Base-by-base conservation (phyloP, 73 alveolate species). In the Blepharisma stoltei region DNA sequence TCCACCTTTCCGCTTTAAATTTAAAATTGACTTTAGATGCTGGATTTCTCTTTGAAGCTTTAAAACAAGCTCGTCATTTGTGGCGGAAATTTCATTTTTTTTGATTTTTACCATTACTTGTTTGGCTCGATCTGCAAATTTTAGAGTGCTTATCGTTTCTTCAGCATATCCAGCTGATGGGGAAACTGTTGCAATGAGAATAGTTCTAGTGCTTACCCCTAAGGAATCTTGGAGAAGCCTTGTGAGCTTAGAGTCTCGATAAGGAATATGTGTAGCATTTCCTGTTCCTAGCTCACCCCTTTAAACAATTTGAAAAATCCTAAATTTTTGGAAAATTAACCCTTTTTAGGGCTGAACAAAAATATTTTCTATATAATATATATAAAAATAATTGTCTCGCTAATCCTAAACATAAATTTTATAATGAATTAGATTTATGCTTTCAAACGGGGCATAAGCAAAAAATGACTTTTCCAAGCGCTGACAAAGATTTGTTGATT, bases 241-340 rank as follows among this genome's bases (percentile, higher is more conserved):
- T 0, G 98, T 94, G 6, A 94, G 69, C 76, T 94, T 94, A 20
- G 98, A 94, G 43, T 94, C 97, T 78, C 98, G 75, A 78, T 80
- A 91, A 32, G 98, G 98, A 8, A 93, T 70, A 69, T 20, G 86
- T 83, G 4, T 55, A 88, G 49, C 82, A 60, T 7, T 43, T 83
- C 70, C 78, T 68, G 69, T 77, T 70, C 82, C 45, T 71, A n/a
- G n/a, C n/a, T n/a, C n/a, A n/a, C n/a, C n/a, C n/a, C 79, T 20
- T 80, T 75, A 45, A 77, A 68, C 38, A 81, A 55, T n/a, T n/a
- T 45, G 80, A 49, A 4, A 88, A 85, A 66, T 85, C 92, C 75
- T 85, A 78, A 6, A 85, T 48, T 88, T 80, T 11, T 87, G 79
- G 1, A 85, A 50, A 23, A 80, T 85, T 4, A 86, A 70, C 41